A percentile compares a stretch with the other conserved stretches of the same genome.
These are phyloP conservation scores for Chimonanthus salicifolius DNA, from an alignment of 164 flowering plant genomes.

Conservation along the genomic window DNA sequence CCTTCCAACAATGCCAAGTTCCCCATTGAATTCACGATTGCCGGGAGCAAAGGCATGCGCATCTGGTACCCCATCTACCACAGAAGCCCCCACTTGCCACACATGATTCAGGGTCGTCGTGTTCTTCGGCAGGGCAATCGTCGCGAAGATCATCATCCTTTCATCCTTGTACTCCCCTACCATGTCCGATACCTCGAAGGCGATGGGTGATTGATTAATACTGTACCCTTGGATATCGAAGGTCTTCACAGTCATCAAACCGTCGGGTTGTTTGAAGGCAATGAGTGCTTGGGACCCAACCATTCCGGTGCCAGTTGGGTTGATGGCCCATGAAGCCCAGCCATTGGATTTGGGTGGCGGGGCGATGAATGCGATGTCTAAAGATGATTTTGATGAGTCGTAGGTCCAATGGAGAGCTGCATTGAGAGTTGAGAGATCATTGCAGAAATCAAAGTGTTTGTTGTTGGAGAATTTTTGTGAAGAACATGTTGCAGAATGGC, in stretches of 20 bases:
- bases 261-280: conserved; percentile 23
- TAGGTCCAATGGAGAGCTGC: conserved; percentile 50
- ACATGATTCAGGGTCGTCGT: conserved; percentile 47
- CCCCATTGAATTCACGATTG: conserved; percentile 45
- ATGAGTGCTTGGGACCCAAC: conserved; percentile 43
- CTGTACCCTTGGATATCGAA: conserved; percentile 29
- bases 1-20: conserved; percentile 38
- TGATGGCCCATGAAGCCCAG: conserved; percentile 63
- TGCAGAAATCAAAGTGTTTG: conserved; percentile 27
- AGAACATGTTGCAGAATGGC: conserved; percentile 26
- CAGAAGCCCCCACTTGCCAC: conserved; percentile 73
- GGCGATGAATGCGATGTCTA: conserved; percentile 41
- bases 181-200: conserved; percentile 25
- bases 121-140: conserved; percentile 27
- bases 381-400: conserved; percentile 24
- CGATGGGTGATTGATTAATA: conserved; percentile 17
- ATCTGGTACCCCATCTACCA: conserved; percentile 29
- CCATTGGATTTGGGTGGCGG: conserved; percentile 29
- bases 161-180: conserved; percentile 27
- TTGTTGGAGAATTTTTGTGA: conserved; percentile 27
- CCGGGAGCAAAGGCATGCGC: conserved; percentile 35
- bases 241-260: conserved; percentile 31
- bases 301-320: conserved; percentile 44
- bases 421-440: conserved; percentile 35
- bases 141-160: conserved; percentile 39